Percentiles rank a stretch among this genome's conserved stretches.
Evolutionary conservation across 768 basidiomycete genomes (phyloP).

Genomic region (Mycena galopus): DNA sequence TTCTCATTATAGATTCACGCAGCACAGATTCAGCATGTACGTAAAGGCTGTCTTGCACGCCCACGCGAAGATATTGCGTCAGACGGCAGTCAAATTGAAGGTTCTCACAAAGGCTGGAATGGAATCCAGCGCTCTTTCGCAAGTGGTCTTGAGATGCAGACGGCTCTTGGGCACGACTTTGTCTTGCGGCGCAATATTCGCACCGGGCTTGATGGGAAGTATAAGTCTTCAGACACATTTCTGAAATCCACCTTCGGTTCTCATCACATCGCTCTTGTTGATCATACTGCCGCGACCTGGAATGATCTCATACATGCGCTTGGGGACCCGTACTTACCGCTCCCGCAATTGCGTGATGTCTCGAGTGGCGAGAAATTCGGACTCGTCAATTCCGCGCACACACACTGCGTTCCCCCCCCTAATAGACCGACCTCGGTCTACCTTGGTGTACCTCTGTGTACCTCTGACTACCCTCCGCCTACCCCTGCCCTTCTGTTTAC

Average conservation of each 20-base stretch:
- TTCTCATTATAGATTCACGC: slow-evolving; percentile 45
- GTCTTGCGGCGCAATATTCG: slow-evolving; percentile 40
- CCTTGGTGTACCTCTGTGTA: too few species aligned
- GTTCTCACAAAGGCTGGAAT: slow-evolving; percentile 46
- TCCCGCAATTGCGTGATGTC: too few species aligned
- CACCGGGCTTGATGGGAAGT: slow-evolving; percentile 1
- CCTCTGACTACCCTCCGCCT: too few species aligned
- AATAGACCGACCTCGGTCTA: too few species aligned
- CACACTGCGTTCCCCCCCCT: too few species aligned
- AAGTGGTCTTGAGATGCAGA: slow-evolving; percentile 39
- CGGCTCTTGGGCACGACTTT: slow-evolving; percentile 37
- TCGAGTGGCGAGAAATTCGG: too few species aligned
- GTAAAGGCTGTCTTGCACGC: slow-evolving; percentile 43
- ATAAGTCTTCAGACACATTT: slow-evolving; percentile 10
- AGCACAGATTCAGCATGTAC: slow-evolving; percentile 44
- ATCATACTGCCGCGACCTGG: slow-evolving; percentile 28
- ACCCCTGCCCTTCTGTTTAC: too few species aligned
- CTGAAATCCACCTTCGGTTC: slow-evolving; percentile 36
- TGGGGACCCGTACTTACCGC: too few species aligned
- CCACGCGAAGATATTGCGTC: slow-evolving; percentile 37
- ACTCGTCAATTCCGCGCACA: too few species aligned
- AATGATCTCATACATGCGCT: slow-evolving; percentile 19
- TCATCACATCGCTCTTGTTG: slow-evolving; percentile 41
- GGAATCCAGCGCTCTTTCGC: slow-evolving; percentile 35
- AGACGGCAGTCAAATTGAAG: slow-evolving; percentile 46